Percentiles rank a stretch among this genome's conserved stretches.
Conservation (phyloP, 495 filamentous ascomycete genomes). For the Corynascus novoguineensis region DNA sequence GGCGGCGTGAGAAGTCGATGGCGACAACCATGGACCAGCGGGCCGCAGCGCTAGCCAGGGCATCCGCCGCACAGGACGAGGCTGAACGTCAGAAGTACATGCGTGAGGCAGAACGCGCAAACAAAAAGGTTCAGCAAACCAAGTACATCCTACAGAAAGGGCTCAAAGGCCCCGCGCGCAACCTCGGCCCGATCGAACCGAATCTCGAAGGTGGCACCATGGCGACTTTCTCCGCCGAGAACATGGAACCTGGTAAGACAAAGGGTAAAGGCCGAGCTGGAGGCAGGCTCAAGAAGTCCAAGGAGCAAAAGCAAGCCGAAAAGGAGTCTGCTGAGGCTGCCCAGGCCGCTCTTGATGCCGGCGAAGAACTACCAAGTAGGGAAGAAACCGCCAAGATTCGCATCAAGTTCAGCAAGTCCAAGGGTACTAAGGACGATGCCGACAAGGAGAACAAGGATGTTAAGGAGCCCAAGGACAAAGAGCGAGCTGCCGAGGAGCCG, state of each 20-base stretch:
- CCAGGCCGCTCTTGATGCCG: conserved; percentile 75
- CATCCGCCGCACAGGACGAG: conserved; percentile 67
- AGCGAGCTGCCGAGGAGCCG: conserved; percentile 52
- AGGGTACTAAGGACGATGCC: conserved; percentile 27
- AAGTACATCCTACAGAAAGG: conserved; percentile 76
- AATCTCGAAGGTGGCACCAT: conserved; percentile 86
- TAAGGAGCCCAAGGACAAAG: conserved; percentile 57
- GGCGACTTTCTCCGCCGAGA: conserved; percentile 71
- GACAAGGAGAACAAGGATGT: conserved; percentile 42
- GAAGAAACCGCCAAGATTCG: conserved; percentile 60
- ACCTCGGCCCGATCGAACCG: conserved; percentile 66
- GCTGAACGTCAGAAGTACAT: conserved; percentile 70
- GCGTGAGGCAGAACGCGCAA: conserved; percentile 73
- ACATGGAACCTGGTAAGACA: conserved; percentile 54
- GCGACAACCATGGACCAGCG: conserved; percentile 81
- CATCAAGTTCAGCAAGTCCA: conserved; percentile 47
- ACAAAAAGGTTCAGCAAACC: conserved; percentile 83
- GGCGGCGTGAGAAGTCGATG: conserved; percentile 93
- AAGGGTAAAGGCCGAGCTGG: conserved; percentile 64
- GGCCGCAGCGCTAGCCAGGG: conserved; percentile 69
- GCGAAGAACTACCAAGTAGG: conserved; percentile 68
- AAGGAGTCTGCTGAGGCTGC: conserved; percentile 89
- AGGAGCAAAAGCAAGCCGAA: conserved; percentile 94
- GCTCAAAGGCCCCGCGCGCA: conserved; percentile 74
- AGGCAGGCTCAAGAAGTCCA: conserved; percentile 74